phyloP scores from a whole-genome alignment of 2,329 filamentous ascomycete species.

The Xylariaceae sp. region DNA sequence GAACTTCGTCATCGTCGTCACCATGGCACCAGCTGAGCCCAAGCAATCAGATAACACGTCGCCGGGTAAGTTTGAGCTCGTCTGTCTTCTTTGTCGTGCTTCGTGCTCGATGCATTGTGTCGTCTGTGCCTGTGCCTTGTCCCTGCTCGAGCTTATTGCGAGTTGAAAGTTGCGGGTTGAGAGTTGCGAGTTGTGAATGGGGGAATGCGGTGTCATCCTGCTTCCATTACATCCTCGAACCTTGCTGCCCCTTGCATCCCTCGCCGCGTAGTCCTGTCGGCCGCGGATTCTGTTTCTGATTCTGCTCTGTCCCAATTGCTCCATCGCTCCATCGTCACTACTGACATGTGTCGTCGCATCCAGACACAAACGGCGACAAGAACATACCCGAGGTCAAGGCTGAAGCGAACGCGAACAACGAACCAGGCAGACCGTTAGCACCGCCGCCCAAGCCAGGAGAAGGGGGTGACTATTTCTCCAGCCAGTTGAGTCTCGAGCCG shows the following conservation, averaged over 20 bases:
- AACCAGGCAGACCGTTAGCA: conserved; percentile 60
- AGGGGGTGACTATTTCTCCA: conserved; percentile 59
- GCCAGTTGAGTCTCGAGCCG: conserved; percentile 70
- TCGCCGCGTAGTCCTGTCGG: not conserved
- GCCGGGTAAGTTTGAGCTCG: conserved; percentile 28
- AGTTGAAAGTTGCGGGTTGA: too few relatives aligned
- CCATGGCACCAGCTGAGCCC: conserved; percentile 33
- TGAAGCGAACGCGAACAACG: conserved; percentile 48
- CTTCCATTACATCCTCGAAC: not conserved
- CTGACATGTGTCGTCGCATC: conserved; percentile 24
- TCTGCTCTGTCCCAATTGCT: conserved; percentile 9
- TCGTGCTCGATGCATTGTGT: not conserved
- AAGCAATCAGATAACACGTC: conserved; percentile 33
- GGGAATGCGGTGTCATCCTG: conserved; percentile 3
- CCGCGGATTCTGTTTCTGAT: not conserved
- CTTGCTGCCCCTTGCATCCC: conserved; percentile 2
- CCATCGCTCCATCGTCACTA: conserved; percentile 12
- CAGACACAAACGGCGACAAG: conserved; percentile 42
- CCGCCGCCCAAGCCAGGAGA: conserved; percentile 63
- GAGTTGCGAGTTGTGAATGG: too few relatives aligned
- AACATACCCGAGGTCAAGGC: conserved; percentile 46
- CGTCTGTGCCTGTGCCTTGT: conserved; percentile 7
- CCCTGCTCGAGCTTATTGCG: too few relatives aligned
- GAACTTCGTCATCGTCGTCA: conserved; percentile 35
- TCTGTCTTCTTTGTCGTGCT: conserved; percentile 2